Conservation (phyloP, 2,329 filamentous ascomycete genomes). For the Cadophora sp. region DNA sequence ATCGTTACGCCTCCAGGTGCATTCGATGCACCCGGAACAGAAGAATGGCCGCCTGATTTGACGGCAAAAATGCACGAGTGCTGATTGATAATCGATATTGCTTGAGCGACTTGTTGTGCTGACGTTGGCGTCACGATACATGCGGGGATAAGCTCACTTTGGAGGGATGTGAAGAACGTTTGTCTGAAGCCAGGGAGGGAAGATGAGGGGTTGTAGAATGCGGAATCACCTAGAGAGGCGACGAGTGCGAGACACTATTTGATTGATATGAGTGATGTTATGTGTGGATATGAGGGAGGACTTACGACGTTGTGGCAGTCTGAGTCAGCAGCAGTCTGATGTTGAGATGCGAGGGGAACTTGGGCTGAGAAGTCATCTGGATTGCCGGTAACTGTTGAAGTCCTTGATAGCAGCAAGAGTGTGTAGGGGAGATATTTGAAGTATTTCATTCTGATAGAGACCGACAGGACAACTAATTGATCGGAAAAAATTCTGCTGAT, state of each 20-base stretch:
- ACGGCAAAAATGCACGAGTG: conserved; percentile 33
- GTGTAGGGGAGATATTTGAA: not conserved
- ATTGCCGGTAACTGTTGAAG: not conserved
- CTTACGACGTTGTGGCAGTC: conserved; percentile 20
- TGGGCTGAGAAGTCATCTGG: not conserved
- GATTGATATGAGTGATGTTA: not conserved
- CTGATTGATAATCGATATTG: conserved; percentile 20
- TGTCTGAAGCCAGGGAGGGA: conserved; percentile 6
- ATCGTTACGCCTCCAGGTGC: conserved; percentile 56
- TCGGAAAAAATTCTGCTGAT: not conserved
- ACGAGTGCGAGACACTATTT: conserved; percentile 21
- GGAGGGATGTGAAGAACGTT: conserved; percentile 42
- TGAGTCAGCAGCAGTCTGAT: not conserved
- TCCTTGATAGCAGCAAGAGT: not conserved
- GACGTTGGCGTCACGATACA: conserved; percentile 31
- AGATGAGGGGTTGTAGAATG: conserved; percentile 14
- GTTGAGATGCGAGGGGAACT: not conserved
- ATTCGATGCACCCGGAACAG: conserved; percentile 54
- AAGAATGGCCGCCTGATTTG: conserved; percentile 32
- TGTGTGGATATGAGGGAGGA: not conserved
- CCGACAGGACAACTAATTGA: not conserved
- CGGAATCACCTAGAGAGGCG: not conserved
- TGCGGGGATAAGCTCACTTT: conserved; percentile 28
- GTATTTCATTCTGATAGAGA: not conserved
- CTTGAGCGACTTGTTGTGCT: conserved; percentile 22